A percentile compares a stretch with the other conserved stretches of the same genome.
phyloP scores from a whole-genome alignment of 306 rosid genomes.

The Lathyrus sativus region DNA sequence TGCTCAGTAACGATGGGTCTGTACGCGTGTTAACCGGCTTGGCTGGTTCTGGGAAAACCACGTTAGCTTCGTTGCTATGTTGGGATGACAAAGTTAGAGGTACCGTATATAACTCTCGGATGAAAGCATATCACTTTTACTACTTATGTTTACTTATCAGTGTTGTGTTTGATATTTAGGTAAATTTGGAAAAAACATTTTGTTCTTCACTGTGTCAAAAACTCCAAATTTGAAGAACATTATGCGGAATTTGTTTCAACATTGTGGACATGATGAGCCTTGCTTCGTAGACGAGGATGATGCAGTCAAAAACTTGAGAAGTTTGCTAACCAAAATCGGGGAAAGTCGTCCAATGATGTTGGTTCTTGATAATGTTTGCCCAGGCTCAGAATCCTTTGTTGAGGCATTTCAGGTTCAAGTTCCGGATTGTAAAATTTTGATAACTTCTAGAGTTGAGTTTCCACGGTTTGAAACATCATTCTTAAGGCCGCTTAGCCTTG shows the following conservation, averaged over 20 bases:
- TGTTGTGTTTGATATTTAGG: no score
- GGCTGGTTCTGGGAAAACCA: constrained; percentile 60
- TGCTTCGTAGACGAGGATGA: constrained; percentile 26
- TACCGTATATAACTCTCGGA: background rate
- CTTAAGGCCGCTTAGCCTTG: constrained; percentile 25
- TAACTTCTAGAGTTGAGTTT: constrained; percentile 52
- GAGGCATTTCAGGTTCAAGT: constrained; percentile 29
- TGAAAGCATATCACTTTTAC: background rate
- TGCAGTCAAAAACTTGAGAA: constrained; percentile 20
- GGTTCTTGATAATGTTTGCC: constrained; percentile 62
- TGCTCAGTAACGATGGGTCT: constrained; percentile 19
- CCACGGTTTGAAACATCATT: constrained; percentile 30
- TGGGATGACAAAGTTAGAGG: constrained; percentile 43
- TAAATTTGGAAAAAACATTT: constrained; percentile 41
- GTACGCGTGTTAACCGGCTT: constrained; percentile 47
- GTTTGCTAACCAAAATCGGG: constrained; percentile 11
- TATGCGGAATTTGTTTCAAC: constrained; percentile 33
- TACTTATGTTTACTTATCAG: background rate
- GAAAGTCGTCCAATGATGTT: constrained; percentile 31
- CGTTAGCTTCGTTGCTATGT: constrained; percentile 48
- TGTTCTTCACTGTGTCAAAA: constrained; percentile 37
- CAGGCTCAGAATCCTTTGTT: constrained; percentile 39
- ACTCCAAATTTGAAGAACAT: constrained; percentile 44
- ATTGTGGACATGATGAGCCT: constrained; percentile 24
- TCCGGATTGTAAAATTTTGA: constrained; percentile 48